Evolutionary conservation across 345 rosid species (phyloP).

Genomic region (Microthlaspi erraticum): DNA sequence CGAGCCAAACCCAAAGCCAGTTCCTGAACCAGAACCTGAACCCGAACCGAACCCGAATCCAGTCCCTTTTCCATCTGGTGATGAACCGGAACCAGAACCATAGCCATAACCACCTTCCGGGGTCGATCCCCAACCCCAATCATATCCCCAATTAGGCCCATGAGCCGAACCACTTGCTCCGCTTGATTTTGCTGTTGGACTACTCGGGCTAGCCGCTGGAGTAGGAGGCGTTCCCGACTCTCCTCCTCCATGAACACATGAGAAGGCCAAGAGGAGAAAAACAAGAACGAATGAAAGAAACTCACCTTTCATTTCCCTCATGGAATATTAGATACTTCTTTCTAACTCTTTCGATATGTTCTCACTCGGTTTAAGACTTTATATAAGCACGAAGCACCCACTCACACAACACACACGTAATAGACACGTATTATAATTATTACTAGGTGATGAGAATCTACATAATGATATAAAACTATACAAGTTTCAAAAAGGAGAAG

Average conservation of each 20-base stretch:
- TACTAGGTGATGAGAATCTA: slow-evolving; percentile 30
- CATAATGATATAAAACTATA: not conserved
- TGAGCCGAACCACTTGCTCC: slow-evolving; percentile 61
- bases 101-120: slow-evolving; percentile 87
- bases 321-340: not conserved
- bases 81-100: slow-evolving; percentile 79
- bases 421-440: slow-evolving; percentile 34
- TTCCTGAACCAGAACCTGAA: slow-evolving; percentile 66
- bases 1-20: slow-evolving; percentile 71
- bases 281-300: slow-evolving; percentile 23
- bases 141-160: slow-evolving; percentile 80
- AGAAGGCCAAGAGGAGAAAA: slow-evolving; percentile 32
- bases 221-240: slow-evolving; percentile 18
- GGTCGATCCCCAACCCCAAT: slow-evolving; percentile 86
- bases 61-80: slow-evolving; percentile 70
- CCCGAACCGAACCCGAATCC: slow-evolving; percentile 81
- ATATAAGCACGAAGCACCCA: slow-evolving; percentile 32
- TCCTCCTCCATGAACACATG: slow-evolving; percentile 39
- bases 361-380: slow-evolving; percentile 33
- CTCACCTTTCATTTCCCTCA: slow-evolving; percentile 36
- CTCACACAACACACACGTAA: slow-evolving; percentile 28
- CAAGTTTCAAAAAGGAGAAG: slow-evolving; percentile 1
- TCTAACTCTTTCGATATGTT: not conserved
- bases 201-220: slow-evolving; percentile 28
- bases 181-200: slow-evolving; percentile 31